A percentile compares a stretch with the other conserved stretches of the same genome.
phyloP scores from a whole-genome alignment of 1,139 yeast genomes.

The Yamadazyma sp. region DNA sequence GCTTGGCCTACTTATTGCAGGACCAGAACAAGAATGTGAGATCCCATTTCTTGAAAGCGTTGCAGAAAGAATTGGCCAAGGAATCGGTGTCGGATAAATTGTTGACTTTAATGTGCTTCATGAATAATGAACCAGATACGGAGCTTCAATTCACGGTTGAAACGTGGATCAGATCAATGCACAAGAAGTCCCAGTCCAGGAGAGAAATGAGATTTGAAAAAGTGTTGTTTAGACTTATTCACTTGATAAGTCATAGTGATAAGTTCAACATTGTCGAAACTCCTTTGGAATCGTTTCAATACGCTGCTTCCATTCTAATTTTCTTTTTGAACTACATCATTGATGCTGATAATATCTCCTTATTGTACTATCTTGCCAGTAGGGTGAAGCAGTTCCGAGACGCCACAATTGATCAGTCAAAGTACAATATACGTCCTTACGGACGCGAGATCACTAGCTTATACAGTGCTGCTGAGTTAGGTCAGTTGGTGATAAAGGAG shows the following conservation, averaged over 20 bases:
- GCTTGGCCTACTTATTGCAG: slow-evolving; percentile 60
- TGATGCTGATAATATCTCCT: slow-evolving; percentile 64
- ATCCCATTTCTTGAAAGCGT: slow-evolving; percentile 44
- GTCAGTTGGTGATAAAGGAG: slow-evolving; percentile 64
- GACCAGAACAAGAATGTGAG: slow-evolving; percentile 68
- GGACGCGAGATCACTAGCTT: slow-evolving; percentile 39
- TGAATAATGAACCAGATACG: slow-evolving; percentile 70
- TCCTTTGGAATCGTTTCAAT: slow-evolving; percentile 37
- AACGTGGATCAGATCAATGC: slow-evolving; percentile 74
- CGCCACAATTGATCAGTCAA: slow-evolving; percentile 36
- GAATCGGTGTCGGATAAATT: slow-evolving; percentile 63
- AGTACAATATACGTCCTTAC: slow-evolving; percentile 28
- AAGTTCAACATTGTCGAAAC: slow-evolving; percentile 50
- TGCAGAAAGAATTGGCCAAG: slow-evolving; percentile 54
- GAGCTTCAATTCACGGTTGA: slow-evolving; percentile 49
- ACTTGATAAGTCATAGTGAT: slow-evolving; percentile 73
- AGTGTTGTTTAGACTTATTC: slow-evolving; percentile 65
- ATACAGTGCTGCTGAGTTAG: slow-evolving; percentile 70
- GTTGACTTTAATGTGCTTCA: slow-evolving; percentile 65
- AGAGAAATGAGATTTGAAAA: slow-evolving; percentile 56
- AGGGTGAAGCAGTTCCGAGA: slow-evolving; percentile 81
- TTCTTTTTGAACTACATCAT: slow-evolving; percentile 64
- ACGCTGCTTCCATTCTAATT: slow-evolving; percentile 50
- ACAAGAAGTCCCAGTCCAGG: slow-evolving; percentile 42
- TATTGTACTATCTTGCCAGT: slow-evolving; percentile 74